Conservation (phyloP, 2,329 filamentous ascomycete genomes). For the Trichoderma citrinoviride region DNA sequence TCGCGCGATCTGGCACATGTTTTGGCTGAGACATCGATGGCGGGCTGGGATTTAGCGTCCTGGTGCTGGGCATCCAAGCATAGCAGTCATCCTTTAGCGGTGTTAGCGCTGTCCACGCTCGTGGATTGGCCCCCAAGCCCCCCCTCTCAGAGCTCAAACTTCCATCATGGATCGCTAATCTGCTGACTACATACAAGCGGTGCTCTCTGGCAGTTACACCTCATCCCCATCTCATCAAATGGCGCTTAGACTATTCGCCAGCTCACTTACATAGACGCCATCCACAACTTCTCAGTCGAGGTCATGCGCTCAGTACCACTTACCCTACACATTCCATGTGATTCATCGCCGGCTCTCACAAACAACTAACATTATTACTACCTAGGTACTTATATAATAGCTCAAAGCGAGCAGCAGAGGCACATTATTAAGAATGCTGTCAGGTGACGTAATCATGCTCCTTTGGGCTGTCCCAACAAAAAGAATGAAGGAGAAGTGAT, state of each 20-base stretch:
- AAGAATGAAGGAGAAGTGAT: background rate
- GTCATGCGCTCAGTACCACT: slow-evolving; percentile 16
- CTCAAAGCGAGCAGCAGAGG: background rate
- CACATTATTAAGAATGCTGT: background rate
- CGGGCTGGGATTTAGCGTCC: background rate
- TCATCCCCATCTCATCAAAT: no score
- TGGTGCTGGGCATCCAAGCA: background rate
- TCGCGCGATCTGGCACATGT: background rate
- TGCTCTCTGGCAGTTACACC: no score
- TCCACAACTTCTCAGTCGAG: background rate
- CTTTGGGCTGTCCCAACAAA: slow-evolving; percentile 15
- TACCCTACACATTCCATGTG: slow-evolving; percentile 16
- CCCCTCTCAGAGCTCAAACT: slow-evolving; percentile 1
- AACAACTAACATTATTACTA: background rate
- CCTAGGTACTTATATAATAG: no score
- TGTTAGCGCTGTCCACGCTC: background rate
- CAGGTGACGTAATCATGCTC: slow-evolving; percentile 17
- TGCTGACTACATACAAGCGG: background rate
- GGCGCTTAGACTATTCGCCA: background rate
- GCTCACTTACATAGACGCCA: background rate
- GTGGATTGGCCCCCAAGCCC: background rate
- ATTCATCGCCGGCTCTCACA: background rate
- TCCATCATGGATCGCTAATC: slow-evolving; percentile 3
- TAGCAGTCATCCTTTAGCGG: background rate
- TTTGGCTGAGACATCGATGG: slow-evolving; percentile 3